Evolutionary conservation across 257 asterid species (phyloP).

Genomic region (Oldenlandia corymbosa): DNA sequence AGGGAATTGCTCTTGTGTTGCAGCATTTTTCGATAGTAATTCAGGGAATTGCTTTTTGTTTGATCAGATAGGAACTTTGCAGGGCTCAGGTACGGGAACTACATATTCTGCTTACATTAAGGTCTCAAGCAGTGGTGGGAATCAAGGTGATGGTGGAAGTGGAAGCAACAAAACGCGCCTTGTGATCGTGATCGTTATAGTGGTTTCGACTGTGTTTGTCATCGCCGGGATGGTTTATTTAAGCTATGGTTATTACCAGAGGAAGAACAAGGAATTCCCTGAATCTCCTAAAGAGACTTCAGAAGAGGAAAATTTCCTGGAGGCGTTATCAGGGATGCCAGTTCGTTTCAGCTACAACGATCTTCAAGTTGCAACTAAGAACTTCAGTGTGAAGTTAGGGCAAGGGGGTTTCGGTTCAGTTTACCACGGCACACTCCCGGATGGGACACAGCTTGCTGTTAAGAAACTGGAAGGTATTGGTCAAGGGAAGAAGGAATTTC

Average conservation of each 20-base stretch:
- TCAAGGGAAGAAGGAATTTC: slow-evolving; percentile 96
- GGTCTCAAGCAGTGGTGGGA: slow-evolving; percentile 21
- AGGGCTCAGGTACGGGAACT: slow-evolving; percentile 30
- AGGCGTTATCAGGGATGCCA: slow-evolving; percentile 83
- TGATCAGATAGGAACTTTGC: slow-evolving; percentile 59
- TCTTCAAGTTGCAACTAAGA: slow-evolving; percentile 65
- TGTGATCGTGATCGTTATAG: slow-evolving; percentile 43
- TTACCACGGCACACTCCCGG: slow-evolving; percentile 65
- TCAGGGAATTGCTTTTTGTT: slow-evolving; percentile 69
- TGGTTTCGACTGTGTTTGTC: slow-evolving; percentile 38
- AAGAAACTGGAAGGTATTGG: slow-evolving; percentile 89
- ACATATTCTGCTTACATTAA: slow-evolving; percentile 40
- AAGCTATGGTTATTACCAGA: slow-evolving; percentile 35
- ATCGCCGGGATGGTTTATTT: slow-evolving; percentile 40
- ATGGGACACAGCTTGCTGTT: slow-evolving; percentile 74
- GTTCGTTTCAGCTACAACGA: slow-evolving; percentile 71
- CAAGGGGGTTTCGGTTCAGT: slow-evolving; percentile 99
- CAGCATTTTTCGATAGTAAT: slow-evolving; percentile 52
- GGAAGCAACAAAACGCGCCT: slow-evolving; percentile 26
- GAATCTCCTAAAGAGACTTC: slow-evolving; percentile 52
- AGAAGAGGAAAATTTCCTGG: slow-evolving; percentile 82
- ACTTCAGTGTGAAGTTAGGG: slow-evolving; percentile 72
- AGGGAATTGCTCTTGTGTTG: slow-evolving; percentile 67
- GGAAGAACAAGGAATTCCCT: slow-evolving; percentile 37
- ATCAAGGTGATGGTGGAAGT: slow-evolving; percentile 14